Evolutionary conservation across 352 stramenopile genomes (phyloP), one percentile per base, ranked within the genome.

Genomic region (Pythium rhizo-oryzae): DNA sequence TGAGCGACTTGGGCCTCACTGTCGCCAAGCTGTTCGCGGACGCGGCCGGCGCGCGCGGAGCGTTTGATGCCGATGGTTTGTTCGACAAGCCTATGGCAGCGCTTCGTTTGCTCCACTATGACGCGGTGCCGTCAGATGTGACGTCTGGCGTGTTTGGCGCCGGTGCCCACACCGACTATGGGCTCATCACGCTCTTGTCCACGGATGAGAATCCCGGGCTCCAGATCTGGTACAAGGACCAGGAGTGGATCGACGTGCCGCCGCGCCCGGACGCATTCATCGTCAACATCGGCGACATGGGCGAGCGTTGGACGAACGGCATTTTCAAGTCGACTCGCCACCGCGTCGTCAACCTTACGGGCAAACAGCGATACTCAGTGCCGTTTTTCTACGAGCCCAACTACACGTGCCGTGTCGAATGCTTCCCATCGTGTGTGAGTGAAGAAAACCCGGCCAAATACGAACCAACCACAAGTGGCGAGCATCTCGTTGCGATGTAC

Each of bases 41-140:
- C 49, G 84, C 81, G 4, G 82, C 82, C 11, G 84, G 84, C 4
- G 71, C 78, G 13, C 70, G 72, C 9, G 81, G 77, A 15, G 66
- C 71, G 5, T 92, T 90, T 56, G 80, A 86, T 46, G 73, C 1
- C 0, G 65, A 70, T 0, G 84, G 84, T 6, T 71, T 89, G 72
- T 92, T 92, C 55, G 84, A 92, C 71, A 86, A 82, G 72, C 81
- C 85, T n/a, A 92, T 94, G 85, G 81, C 86, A 12, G 85, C 86
- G 41, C 68, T 96, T 58, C 79, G 87, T n/a, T 64, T 96, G 58
- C 73, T 96, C 41, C 87, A 87, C 50, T 96, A 96, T 56, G 82
- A 75, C 30, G 63, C 85, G 12, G 78, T 90, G 59, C 77, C 84
- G 51, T 93, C 86, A 0, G 80, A 93, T 58, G 62, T 87, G 23